These are phyloP conservation scores for Cercospora brassicicola DNA, from an alignment of 2,329 filamentous ascomycete species.

Conservation along the genomic window DNA sequence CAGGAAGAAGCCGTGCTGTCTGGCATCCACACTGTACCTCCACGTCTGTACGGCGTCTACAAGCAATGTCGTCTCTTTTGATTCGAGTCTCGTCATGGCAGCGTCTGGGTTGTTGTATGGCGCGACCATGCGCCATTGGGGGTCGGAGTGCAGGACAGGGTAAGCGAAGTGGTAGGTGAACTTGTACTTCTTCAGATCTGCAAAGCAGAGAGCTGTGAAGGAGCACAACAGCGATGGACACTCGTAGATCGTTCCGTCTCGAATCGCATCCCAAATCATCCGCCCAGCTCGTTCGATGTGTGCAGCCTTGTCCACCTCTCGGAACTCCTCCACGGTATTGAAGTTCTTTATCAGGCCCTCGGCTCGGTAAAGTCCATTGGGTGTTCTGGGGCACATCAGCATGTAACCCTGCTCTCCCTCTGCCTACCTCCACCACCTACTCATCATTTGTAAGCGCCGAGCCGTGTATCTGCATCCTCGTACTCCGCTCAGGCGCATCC, in stretches of 20 bases:
- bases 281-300: slow-evolving; percentile 76
- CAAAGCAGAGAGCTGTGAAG: slow-evolving; percentile 86
- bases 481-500: slow-evolving; percentile 71
- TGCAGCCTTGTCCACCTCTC: slow-evolving; percentile 73
- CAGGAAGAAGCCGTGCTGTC: slow-evolving; percentile 95
- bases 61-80: slow-evolving; percentile 72
- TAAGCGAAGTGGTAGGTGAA: slow-evolving; percentile 99
- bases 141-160: slow-evolving; percentile 86
- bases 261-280: slow-evolving; percentile 97
- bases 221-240: slow-evolving; percentile 87
- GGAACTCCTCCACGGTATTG: slow-evolving; percentile 94
- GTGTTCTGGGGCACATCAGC: slow-evolving; percentile 53
- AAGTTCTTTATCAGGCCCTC: slow-evolving; percentile 95
- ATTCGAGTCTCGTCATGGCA: slow-evolving; percentile 56
- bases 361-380: slow-evolving; percentile 72
- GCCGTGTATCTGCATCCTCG: slow-evolving; percentile 85
- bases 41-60: slow-evolving; percentile 85
- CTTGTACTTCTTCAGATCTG: slow-evolving; percentile 94
- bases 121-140: slow-evolving; percentile 68
- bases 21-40: slow-evolving; percentile 75
- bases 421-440: slow-evolving; percentile 54
- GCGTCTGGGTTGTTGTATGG: slow-evolving; percentile 36
- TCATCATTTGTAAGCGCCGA: slow-evolving; percentile 80
- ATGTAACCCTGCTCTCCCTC: not conserved
- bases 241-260: slow-evolving; percentile 93